These are phyloP conservation scores for Penicillium psychrosexuale DNA, from an alignment of 2,329 filamentous ascomycete species.

Conservation along the genomic window DNA sequence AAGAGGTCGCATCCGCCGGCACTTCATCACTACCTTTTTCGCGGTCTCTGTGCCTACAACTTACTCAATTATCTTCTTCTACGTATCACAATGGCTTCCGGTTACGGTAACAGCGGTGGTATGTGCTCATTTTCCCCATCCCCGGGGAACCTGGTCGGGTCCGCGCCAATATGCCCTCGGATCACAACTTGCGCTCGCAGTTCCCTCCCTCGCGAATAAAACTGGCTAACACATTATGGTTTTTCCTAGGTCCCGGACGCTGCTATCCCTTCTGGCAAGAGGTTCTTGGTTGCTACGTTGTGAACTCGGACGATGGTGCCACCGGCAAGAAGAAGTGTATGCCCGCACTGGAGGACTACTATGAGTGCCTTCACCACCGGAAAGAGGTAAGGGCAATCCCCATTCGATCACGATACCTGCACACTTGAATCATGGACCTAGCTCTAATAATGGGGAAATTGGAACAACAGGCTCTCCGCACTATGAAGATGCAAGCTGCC, in stretches of 20 bases:
- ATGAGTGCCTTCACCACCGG: slow-evolving; percentile 97
- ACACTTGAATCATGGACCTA: background rate
- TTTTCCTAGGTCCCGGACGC: slow-evolving; percentile 60
- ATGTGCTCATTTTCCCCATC: slow-evolving; percentile 25
- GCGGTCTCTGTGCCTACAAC: slow-evolving; percentile 21
- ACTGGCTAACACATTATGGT: slow-evolving; percentile 23
- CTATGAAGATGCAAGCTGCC: slow-evolving; percentile 73
- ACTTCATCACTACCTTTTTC: slow-evolving; percentile 25
- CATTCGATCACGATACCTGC: background rate
- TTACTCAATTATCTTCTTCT: slow-evolving; percentile 20
- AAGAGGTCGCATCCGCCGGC: slow-evolving; percentile 32
- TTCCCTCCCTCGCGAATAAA: slow-evolving; percentile 17
- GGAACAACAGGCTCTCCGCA: slow-evolving; percentile 66
- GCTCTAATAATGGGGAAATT: slow-evolving; percentile 4
- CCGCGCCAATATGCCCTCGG: slow-evolving; percentile 10
- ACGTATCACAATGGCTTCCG: slow-evolving; percentile 47
- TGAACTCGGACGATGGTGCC: slow-evolving; percentile 80
- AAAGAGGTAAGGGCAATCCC: slow-evolving; percentile 72
- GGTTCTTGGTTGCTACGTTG: slow-evolving; percentile 94
- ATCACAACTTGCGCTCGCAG: slow-evolving; percentile 19
- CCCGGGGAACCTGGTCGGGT: slow-evolving; percentile 2
- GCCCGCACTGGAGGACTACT: slow-evolving; percentile 89
- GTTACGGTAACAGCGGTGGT: slow-evolving; percentile 56
- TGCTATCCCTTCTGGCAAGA: slow-evolving; percentile 99
- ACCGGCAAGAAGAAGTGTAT: slow-evolving; percentile 84